Evolutionary conservation across 2,329 filamentous ascomycete genomes (phyloP).

Genomic region (Teratosphaeria pseudoeucalypti): DNA sequence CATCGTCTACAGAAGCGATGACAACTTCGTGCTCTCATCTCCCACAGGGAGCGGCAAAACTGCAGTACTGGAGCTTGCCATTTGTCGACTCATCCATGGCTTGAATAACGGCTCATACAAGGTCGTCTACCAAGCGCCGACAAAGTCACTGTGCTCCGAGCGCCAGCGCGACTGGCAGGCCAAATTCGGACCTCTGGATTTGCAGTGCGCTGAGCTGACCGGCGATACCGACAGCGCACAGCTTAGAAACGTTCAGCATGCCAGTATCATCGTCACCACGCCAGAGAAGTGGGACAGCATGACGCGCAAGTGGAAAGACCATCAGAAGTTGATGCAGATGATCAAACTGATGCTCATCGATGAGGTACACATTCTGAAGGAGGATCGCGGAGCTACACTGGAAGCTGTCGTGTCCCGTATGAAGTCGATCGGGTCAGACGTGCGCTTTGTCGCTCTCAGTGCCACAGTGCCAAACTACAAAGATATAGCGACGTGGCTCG

Average conservation of each 20-base stretch:
- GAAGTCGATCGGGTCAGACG: conserved; percentile 66
- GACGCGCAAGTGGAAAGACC: conserved; percentile 77
- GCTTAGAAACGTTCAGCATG: conserved; percentile 57
- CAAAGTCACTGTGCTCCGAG: conserved; percentile 72
- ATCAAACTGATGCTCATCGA: conserved; percentile 76
- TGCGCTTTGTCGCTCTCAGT: conserved; percentile 72
- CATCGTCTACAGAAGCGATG: conserved; percentile 52
- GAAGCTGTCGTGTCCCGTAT: conserved; percentile 80
- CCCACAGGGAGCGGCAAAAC: conserved; percentile 84
- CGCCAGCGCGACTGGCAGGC: conserved; percentile 64
- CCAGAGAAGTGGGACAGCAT: conserved; percentile 90
- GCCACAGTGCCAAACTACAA: conserved; percentile 75
- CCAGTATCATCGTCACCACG: conserved; percentile 75
- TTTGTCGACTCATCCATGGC: conserved; percentile 57
- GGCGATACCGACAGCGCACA: conserved; percentile 65
- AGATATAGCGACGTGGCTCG: conserved; percentile 73
- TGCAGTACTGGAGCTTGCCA: conserved; percentile 67
- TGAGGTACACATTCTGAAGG: conserved; percentile 78
- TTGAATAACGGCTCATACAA: conserved; percentile 57
- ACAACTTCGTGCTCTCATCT: conserved; percentile 71
- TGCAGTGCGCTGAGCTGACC: conserved; percentile 67
- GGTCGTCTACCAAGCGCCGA: conserved; percentile 75
- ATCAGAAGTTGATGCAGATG: conserved; percentile 61
- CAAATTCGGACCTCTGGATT: conserved; percentile 58
- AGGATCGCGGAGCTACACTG: conserved; percentile 65